These are phyloP conservation scores for Suillus subaureus DNA, from an alignment of 768 basidiomycete genomes.

Conservation along the genomic window DNA sequence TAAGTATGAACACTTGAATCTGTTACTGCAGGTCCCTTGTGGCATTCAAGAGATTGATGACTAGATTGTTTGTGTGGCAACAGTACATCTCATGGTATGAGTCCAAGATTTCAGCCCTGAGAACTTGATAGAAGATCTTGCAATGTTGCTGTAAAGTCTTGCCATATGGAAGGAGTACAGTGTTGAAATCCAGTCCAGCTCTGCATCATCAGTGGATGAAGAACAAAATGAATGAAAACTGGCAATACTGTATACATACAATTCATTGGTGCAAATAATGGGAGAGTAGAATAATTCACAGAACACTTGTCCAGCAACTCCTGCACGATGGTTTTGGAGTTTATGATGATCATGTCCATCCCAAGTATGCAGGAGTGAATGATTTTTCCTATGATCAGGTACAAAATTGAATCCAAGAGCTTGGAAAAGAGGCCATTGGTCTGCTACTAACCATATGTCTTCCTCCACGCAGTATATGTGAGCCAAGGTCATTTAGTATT, in stretches of 20 bases:
- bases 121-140: slow-evolving; percentile 26
- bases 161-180: slow-evolving; percentile 10
- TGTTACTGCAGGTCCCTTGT: slow-evolving; percentile 16
- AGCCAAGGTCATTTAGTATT: slow-evolving; percentile 41
- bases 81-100: slow-evolving; percentile 21
- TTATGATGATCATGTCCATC: slow-evolving; percentile 33
- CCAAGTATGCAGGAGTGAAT: slow-evolving; percentile 32
- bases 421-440: not conserved
- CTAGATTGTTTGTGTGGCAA: slow-evolving; percentile 20
- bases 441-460: slow-evolving; percentile 42
- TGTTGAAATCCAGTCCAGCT: slow-evolving; percentile 4
- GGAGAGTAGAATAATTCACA: slow-evolving; percentile 40
- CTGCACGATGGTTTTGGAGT: slow-evolving; percentile 31
- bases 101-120: slow-evolving; percentile 18
- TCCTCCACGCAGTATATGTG: slow-evolving; percentile 45
- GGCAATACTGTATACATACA: slow-evolving; percentile 3
- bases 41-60: slow-evolving; percentile 14
- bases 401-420: not conserved
- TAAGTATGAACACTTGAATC: not conserved
- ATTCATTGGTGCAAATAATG: slow-evolving; percentile 1
- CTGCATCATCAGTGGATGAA: not conserved
- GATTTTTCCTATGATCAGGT: slow-evolving; percentile 25
- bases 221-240: not conserved
- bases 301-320: slow-evolving; percentile 43
- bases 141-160: slow-evolving; percentile 26